Base-by-base conservation (phyloP, 2,329 filamentous ascomycete genomes). In the Ophiocordyceps robertsii region DNA sequence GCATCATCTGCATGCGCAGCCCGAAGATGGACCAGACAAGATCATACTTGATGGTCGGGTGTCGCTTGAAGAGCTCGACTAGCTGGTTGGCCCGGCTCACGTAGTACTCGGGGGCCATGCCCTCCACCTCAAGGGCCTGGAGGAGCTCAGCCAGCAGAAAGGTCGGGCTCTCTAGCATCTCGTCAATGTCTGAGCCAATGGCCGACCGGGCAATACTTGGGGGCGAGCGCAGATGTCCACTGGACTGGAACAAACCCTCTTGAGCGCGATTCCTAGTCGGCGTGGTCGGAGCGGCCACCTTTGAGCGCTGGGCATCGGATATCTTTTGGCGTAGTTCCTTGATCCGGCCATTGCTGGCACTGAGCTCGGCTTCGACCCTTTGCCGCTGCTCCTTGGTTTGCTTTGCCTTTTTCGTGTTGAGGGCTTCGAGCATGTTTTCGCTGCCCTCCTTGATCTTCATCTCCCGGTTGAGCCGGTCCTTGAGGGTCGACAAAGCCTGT, bases 371-470 rank as follows among this genome's bases (percentile, higher is more conserved):
- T 66, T 98, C 85, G 27, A 89, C 84, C 52, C 76, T 74, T 46
- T 75, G 69, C 37, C 85, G 76, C 58, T 90, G 85, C 46, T 90
- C 90, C 58, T 89, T 93, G 48, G 84, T 84, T 60, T 96, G 90
- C 65, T 96, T 98, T 38, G 86, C 83, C 61, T 94, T 95, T 64
- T 98, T 98, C 37, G 80, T 76, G 60, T 95, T 87, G 50, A 98
- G 67, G 12, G 92, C 92, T 66, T 98, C 92, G 33, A 98, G 71
- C 76, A 98, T 81, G 59, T 98, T 98, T 68, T 98, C 92, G 44
- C 90, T 95, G 17, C 92, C 92, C 54, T 90, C 84, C 63, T 94
- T 95, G 59, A 98, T 96, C 70, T 96, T 96, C 66, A 89, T 81
- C 66, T 98, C 93, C 55, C 93, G 90, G 51, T 88, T 90, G 49